Percentiles rank a stretch among this genome's conserved stretches.
Conservation (phyloP, 371 early-diverging fungal genomes). For the Saksenaea vasiformis region DNA sequence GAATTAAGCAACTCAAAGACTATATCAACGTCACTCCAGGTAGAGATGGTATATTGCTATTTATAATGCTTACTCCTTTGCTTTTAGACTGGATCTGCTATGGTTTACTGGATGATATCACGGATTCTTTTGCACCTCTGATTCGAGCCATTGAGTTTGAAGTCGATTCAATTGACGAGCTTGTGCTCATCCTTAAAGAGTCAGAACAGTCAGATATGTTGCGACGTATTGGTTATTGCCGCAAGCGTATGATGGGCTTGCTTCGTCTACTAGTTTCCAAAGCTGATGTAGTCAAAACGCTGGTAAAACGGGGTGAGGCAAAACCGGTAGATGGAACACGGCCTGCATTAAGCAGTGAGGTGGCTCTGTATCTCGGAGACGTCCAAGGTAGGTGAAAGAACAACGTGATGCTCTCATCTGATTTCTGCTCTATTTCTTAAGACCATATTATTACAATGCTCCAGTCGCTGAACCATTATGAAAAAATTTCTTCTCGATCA, state of each 20-base stretch:
- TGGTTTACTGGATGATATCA: conserved; percentile 84
- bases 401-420: not conserved
- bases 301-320: conserved; percentile 76
- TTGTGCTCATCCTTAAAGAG: conserved; percentile 87
- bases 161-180: conserved; percentile 89
- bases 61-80: conserved; percentile 32
- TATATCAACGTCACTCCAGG: conserved; percentile 66
- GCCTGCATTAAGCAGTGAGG: conserved; percentile 61
- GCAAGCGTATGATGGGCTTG: conserved; percentile 78
- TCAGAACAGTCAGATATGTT: conserved; percentile 89
- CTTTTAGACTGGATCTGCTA: conserved; percentile 88
- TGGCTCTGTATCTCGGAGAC: conserved; percentile 86
- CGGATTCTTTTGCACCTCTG: conserved; percentile 81
- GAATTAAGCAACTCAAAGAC: conserved; percentile 71
- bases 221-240: conserved; percentile 80
- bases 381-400: conserved; percentile 74
- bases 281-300: conserved; percentile 77
- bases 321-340: conserved; percentile 37
- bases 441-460: conserved; percentile 95
- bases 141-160: conserved; percentile 83
- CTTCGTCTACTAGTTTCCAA: conserved; percentile 77
- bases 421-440: conserved; percentile 8
- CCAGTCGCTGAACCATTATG: conserved; percentile 86
- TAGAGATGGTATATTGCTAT: conserved; percentile 21
- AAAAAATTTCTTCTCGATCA: conserved; percentile 86